phyloP scores from a whole-genome alignment of 345 rosid genomes.

The Sonneratia alba region DNA sequence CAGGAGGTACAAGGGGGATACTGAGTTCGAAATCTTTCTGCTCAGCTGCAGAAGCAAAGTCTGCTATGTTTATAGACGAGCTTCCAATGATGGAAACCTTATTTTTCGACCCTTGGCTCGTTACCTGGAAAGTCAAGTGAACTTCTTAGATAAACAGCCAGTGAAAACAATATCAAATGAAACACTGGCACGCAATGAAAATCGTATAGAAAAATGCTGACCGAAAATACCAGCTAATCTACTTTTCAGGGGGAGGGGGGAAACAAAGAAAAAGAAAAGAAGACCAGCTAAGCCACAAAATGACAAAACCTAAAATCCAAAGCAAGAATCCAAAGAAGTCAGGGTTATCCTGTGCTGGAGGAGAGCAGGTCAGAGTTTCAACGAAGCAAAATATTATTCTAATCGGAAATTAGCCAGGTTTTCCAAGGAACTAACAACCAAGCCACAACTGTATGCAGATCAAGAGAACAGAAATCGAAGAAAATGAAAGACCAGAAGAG shows the following conservation, averaged over 20 bases:
- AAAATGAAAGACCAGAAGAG: not conserved
- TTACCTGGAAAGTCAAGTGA: not conserved
- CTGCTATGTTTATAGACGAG: constrained; percentile 49
- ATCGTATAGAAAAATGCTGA: not conserved
- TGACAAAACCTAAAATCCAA: not conserved
- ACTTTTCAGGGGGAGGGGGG: too few species aligned
- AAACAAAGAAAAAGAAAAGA: too few species aligned
- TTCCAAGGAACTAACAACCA: not conserved
- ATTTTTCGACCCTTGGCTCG: constrained; percentile 34
- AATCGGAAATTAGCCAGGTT: not conserved
- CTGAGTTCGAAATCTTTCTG: constrained; percentile 41
- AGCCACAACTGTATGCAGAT: not conserved
- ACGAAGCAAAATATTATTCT: not conserved
- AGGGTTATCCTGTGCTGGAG: not conserved
- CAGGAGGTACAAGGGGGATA: constrained; percentile 37
- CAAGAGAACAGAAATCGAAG: not conserved
- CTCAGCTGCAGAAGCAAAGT: constrained; percentile 42
- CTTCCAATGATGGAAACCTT: constrained; percentile 49
- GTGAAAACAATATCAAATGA: not conserved
- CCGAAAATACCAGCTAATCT: too few species aligned
- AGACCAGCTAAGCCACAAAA: not conserved
- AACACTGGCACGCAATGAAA: not conserved
- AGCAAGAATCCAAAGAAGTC: not conserved
- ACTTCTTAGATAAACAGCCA: not conserved
- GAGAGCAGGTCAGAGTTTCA: not conserved